phyloP scores from a whole-genome alignment of 192 early-diverging fungal genomes.

The Entomortierella lignicola region DNA sequence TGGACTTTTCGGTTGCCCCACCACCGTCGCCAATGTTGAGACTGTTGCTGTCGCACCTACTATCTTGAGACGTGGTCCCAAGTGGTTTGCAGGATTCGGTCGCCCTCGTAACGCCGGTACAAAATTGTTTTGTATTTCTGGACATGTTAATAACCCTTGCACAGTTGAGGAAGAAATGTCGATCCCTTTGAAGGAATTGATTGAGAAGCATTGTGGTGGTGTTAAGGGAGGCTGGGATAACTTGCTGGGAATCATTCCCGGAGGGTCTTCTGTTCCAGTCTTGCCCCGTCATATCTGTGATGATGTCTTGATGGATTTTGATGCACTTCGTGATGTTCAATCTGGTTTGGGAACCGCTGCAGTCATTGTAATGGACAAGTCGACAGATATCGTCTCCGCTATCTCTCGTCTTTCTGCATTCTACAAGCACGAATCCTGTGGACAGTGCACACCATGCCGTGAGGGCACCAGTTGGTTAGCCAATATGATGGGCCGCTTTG shows the following conservation, averaged over 20 bases:
- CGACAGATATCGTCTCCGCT: conserved; percentile 92
- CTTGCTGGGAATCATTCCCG: conserved; percentile 95
- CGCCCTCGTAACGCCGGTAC: conserved; percentile 94
- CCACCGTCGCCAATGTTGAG: conserved; percentile 99
- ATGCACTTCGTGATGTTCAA: conserved; percentile 93
- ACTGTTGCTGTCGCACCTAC: conserved; percentile 98
- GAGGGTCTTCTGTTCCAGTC: conserved; percentile 95
- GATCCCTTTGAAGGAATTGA: conserved; percentile 92
- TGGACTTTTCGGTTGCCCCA: conserved; percentile 98
- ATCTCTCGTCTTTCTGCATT: conserved; percentile 94
- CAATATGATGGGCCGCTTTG: conserved; percentile 97
- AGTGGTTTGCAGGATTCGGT: conserved; percentile 96
- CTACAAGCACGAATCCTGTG: conserved; percentile 98
- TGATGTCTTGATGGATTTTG: conserved; percentile 98
- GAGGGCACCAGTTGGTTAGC: conserved; percentile 97
- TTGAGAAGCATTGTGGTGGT: conserved; percentile 96
- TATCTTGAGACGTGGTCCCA: conserved; percentile 82
- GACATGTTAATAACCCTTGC: conserved; percentile 98
- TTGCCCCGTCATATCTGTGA: conserved; percentile 87
- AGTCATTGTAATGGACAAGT: conserved; percentile 51
- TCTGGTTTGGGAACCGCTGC: conserved; percentile 69
- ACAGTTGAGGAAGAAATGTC: conserved; percentile 99
- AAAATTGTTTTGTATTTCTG: conserved; percentile 97
- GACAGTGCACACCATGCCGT: conserved; percentile 99
- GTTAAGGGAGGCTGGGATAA: conserved; percentile 99